These are phyloP conservation scores for Botrytis tulipae DNA, from an alignment of 2,329 filamentous ascomycete genomes.

Conservation along the genomic window DNA sequence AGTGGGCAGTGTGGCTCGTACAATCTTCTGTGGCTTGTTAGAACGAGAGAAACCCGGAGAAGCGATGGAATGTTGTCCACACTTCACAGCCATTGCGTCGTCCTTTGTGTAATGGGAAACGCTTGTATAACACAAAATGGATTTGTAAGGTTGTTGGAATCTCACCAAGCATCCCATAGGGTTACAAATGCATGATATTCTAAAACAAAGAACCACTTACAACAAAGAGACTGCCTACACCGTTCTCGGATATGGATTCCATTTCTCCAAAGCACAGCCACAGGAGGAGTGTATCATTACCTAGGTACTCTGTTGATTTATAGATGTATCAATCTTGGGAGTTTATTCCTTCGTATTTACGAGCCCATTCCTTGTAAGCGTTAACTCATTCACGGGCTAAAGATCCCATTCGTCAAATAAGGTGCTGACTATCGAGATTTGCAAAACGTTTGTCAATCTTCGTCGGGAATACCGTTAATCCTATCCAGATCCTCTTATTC, in stretches of 20 bases:
- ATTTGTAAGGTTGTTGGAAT: not conserved
- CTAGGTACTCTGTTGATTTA: not conserved
- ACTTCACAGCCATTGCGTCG: not conserved
- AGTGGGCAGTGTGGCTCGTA: too few species aligned
- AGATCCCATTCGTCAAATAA: slow-evolving; percentile 3
- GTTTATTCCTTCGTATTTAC: not conserved
- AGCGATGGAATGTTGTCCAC: not conserved
- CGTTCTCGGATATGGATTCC: slow-evolving; percentile 13
- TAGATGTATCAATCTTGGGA: not conserved
- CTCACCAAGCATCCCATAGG: not conserved
- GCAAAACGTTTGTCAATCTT: not conserved
- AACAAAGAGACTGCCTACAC: not conserved
- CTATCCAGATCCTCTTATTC: not conserved
- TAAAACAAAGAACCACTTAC: not conserved
- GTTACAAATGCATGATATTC: not conserved
- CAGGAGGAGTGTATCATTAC: not conserved
- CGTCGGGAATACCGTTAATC: not conserved
- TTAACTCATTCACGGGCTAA: not conserved
- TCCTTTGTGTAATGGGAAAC: not conserved
- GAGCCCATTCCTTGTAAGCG: not conserved
- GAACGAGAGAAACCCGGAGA: not conserved
- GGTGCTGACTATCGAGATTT: not conserved
- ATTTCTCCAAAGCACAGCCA: slow-evolving; percentile 1
- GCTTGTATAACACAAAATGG: not conserved
- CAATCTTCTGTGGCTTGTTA: too few species aligned